phyloP scores from a whole-genome alignment of 257 asterid genomes.

The Scutellaria baicalensis region DNA sequence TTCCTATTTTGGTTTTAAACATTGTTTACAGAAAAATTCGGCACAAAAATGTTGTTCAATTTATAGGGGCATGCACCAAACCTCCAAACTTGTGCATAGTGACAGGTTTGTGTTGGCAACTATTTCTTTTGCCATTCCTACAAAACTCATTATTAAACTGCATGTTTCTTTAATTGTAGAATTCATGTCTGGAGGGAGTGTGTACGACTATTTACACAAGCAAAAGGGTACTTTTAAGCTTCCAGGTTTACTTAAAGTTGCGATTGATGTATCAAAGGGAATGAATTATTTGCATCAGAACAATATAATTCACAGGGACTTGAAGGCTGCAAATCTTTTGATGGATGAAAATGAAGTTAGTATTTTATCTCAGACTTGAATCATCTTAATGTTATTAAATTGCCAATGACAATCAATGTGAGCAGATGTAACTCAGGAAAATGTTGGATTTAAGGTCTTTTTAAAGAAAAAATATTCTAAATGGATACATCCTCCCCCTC shows the following conservation, averaged over 20 bases:
- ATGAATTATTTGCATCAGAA: constrained; percentile 91
- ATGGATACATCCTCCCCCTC: not conserved
- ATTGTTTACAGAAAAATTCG: constrained; percentile 80
- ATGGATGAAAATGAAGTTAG: constrained; percentile 85
- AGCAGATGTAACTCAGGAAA: not conserved
- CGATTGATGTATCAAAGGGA: constrained; percentile 80
- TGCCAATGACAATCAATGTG: not conserved
- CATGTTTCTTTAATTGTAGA: constrained; percentile 35
- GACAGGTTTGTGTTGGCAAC: constrained; percentile 50
- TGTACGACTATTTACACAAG: constrained; percentile 76
- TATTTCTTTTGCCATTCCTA: constrained; percentile 2
- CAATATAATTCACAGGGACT: constrained; percentile 79
- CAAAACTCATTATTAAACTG: not conserved
- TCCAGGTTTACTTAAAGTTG: constrained; percentile 70
- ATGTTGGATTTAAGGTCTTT: not conserved
- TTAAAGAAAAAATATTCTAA: not conserved
- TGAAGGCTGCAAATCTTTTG: constrained; percentile 87
- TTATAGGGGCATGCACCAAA: constrained; percentile 93
- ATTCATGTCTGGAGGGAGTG: constrained; percentile 90
- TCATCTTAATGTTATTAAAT: not conserved
- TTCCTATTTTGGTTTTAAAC: not conserved
- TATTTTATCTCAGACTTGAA: not conserved
- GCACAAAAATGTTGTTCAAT: constrained; percentile 94
- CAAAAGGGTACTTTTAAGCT: constrained; percentile 73
- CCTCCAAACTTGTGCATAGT: constrained; percentile 93